Evolutionary conservation across 768 basidiomycete species (phyloP).

Genomic region (Pleurotus sapidus): DNA sequence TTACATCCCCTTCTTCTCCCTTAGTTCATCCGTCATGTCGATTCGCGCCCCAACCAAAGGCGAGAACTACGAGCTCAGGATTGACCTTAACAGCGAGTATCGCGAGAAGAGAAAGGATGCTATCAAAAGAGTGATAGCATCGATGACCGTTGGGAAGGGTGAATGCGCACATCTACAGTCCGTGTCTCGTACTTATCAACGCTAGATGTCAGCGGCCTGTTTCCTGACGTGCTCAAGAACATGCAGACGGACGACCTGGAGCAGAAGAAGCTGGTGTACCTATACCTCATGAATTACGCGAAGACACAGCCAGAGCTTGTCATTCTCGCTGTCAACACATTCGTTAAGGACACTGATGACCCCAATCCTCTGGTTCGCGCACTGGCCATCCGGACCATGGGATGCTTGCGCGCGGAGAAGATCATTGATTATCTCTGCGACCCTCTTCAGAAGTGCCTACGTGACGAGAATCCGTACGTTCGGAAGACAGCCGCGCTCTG

Average conservation of each 20-base stretch:
- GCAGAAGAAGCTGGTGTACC: slow-evolving; percentile 99
- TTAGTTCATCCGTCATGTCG: slow-evolving; percentile 32
- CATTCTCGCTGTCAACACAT: slow-evolving; percentile 98
- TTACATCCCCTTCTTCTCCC: neutral
- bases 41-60: slow-evolving; percentile 70
- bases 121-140: slow-evolving; percentile 95
- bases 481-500: slow-evolving; percentile 97
- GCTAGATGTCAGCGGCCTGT: slow-evolving; percentile 89
- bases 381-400: slow-evolving; percentile 97
- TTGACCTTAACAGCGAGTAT: slow-evolving; percentile 97
- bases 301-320: slow-evolving; percentile 99
- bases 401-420: slow-evolving; percentile 94
- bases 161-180: slow-evolving; percentile 15
- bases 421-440: slow-evolving; percentile 99
- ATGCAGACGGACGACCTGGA: slow-evolving; percentile 99
- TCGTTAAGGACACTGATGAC: slow-evolving; percentile 97
- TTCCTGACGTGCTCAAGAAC: slow-evolving; percentile 98
- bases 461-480: slow-evolving; percentile 97
- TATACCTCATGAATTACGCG: slow-evolving; percentile 99
- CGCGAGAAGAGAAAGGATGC: slow-evolving; percentile 96
- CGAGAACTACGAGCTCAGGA: slow-evolving; percentile 96
- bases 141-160: slow-evolving; percentile 99
- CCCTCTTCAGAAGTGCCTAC: slow-evolving; percentile 86
- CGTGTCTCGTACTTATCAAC: neutral
- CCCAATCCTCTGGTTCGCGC: slow-evolving; percentile 96